phyloP scores from a whole-genome alignment of 495 filamentous ascomycete genomes.

The Annulohypoxylon bovei region DNA sequence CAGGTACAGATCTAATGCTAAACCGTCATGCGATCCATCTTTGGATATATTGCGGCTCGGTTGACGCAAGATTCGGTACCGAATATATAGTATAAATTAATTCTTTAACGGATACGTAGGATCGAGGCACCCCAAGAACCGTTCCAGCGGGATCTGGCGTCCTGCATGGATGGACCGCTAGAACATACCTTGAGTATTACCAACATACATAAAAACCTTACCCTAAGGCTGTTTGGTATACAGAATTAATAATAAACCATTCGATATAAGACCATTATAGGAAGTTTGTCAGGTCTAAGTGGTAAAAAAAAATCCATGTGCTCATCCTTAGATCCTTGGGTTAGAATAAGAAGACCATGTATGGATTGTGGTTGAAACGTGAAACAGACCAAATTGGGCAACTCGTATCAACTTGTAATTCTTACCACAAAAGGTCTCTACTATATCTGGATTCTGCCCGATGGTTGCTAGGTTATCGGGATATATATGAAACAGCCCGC shows the following conservation, averaged over 20 bases:
- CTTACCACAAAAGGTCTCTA: constrained; percentile 3
- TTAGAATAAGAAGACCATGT: neutral
- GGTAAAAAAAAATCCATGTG: constrained; percentile 26
- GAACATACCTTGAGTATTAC: neutral
- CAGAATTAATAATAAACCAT: neutral
- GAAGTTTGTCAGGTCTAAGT: neutral
- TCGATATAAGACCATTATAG: neutral
- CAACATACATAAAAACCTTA: neutral
- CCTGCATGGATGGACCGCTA: neutral
- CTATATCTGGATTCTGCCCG: constrained; percentile 14
- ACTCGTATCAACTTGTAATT: constrained; percentile 24
- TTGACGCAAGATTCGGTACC: neutral
- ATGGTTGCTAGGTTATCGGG: constrained; percentile 5
- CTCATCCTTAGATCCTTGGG: constrained; percentile 18
- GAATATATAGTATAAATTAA: constrained; percentile 5
- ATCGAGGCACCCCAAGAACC: neutral
- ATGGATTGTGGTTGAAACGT: constrained; percentile 22
- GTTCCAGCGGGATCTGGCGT: constrained; percentile 17
- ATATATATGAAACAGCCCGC: constrained; percentile 18
- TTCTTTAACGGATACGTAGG: constrained; percentile 12
- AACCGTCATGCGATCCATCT: neutral
- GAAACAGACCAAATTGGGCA: constrained; percentile 33
- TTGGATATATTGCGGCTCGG: constrained; percentile 1
- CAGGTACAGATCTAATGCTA: neutral
- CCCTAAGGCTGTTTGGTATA: neutral